Evolutionary conservation across 2,329 filamentous ascomycete genomes (phyloP).

Genomic region (Metarhizium anisopliae): DNA sequence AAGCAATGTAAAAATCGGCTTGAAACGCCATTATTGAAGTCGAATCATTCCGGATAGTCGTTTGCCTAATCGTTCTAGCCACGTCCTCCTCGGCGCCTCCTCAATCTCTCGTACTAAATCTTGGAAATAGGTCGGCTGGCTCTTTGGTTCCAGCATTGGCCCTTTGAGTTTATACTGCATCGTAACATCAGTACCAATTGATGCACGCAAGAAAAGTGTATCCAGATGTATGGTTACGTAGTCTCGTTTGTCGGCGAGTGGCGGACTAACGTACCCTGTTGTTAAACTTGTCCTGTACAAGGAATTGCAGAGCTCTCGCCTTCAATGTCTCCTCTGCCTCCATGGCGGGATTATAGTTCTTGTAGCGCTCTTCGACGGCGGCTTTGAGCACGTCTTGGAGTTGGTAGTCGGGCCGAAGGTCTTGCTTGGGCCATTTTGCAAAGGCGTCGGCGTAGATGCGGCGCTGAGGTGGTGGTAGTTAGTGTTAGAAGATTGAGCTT

Average conservation of each 20-base stretch:
- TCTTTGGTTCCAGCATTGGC: constrained; percentile 45
- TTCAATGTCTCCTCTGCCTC: constrained; percentile 46
- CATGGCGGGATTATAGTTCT: constrained; percentile 20
- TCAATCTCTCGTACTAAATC: constrained; percentile 55
- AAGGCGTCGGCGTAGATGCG: constrained; percentile 29
- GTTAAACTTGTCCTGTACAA: constrained; percentile 51
- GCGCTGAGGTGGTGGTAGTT: constrained; percentile 15
- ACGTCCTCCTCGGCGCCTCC: constrained; percentile 49
- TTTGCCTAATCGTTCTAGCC: constrained; percentile 42
- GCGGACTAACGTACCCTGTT: constrained; percentile 34
- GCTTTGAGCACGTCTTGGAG: constrained; percentile 46
- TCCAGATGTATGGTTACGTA: background rate
- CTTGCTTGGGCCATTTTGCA: constrained; percentile 54
- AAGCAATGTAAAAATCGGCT: background rate
- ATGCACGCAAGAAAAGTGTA: background rate
- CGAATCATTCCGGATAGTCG: constrained; percentile 51
- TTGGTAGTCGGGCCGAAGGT: constrained; percentile 53
- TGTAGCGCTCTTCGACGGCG: constrained; percentile 25
- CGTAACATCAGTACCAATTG: background rate
- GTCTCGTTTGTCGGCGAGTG: background rate
- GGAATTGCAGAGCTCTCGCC: constrained; percentile 49
- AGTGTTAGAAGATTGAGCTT: background rate
- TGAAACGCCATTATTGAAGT: constrained; percentile 31
- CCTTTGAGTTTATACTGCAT: constrained; percentile 33
- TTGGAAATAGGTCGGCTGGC: constrained; percentile 55